Base-by-base conservation (phyloP, 805 yeast species). In the Cyberlindnera mrakii region DNA sequence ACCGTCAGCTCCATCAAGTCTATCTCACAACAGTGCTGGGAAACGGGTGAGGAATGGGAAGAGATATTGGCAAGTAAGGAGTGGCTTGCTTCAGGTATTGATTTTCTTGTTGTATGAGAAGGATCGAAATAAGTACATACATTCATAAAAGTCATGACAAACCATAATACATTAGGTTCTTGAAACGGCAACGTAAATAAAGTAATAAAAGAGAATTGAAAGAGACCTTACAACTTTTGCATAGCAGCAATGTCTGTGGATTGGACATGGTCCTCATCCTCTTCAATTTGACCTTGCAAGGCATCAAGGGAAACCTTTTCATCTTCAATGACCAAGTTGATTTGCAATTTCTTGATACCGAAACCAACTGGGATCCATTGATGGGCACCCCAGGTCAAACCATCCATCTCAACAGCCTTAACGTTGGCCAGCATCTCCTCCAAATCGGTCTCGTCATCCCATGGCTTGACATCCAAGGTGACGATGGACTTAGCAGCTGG, bases 301-400 rank as follows among this genome's bases (percentile, higher is more conserved):
- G 85, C 97, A 59, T 86, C 96, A 62, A 89, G 63, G 53, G 97
- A 87, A 57, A 93, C 96, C 81, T 82, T 83, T 59, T 78, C 95
- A 74, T 93, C 99, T 81, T 93, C 98, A 59, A 93, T 84, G 67
- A 93, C 99, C 75, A 85, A 74, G 90, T 90, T 91, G 74, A 93
- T 86, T 80, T 93, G 99, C 70, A 93, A 82, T 81, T 93, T 93
- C 85, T 87, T 87, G 80, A 93, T 91, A 82, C 99, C 99, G 84
- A 79, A 93, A 73, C 99, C 99, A 64, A 93, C 95, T 67, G 96
- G 93, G 61, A 93, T 77, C 76, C 82, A 89, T 75, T 84, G 90
- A 80, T 76, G 83, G 64, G 90, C 96, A 86, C 99, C 99, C 99
- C 99, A 93, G 55, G 71, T 72, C 66, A 93, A 82, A 82, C 99